Evolutionary conservation across 2,329 filamentous ascomycete species (phyloP).

Genomic region (Colletotrichum horii): DNA sequence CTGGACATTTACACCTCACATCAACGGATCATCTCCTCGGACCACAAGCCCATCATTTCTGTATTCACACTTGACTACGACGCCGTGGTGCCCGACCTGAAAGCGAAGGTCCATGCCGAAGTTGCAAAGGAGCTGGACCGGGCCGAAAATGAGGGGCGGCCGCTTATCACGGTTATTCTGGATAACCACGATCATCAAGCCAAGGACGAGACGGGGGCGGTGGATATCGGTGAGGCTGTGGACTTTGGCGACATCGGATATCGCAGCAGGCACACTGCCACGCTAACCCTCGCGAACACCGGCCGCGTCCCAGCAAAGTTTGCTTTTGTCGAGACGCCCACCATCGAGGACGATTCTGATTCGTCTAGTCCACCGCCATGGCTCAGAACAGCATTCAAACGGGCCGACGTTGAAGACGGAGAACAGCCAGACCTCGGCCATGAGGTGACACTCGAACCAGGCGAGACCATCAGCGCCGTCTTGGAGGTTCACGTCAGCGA

Average conservation of each 20-base stretch:
- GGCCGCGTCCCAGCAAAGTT: constrained; percentile 81
- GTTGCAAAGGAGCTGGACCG: constrained; percentile 88
- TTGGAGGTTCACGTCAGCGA: constrained; percentile 72
- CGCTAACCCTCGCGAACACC: constrained; percentile 90
- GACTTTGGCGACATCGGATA: constrained; percentile 81
- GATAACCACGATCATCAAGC: constrained; percentile 58
- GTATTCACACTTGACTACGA: constrained; percentile 87
- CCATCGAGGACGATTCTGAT: constrained; percentile 48
- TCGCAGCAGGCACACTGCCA: constrained; percentile 67
- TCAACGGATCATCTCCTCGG: constrained; percentile 87
- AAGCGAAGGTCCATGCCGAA: constrained; percentile 82
- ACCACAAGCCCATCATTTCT: constrained; percentile 91
- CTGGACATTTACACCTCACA: constrained; percentile 81
- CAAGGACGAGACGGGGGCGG: constrained; percentile 25
- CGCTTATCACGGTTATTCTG: constrained; percentile 81
- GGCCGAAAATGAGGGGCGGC: constrained; percentile 88
- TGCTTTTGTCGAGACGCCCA: constrained; percentile 77
- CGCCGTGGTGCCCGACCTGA: constrained; percentile 83
- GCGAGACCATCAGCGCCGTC: constrained; percentile 77
- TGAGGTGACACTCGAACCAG: constrained; percentile 77
- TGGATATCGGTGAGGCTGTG: constrained; percentile 61
- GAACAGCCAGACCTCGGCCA: constrained; percentile 36
- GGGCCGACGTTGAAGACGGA: constrained; percentile 44
- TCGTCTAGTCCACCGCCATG: constrained; percentile 58
- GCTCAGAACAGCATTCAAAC: constrained; percentile 72